phyloP scores from a whole-genome alignment of 257 asterid species.

The Pogostemon cablin region DNA sequence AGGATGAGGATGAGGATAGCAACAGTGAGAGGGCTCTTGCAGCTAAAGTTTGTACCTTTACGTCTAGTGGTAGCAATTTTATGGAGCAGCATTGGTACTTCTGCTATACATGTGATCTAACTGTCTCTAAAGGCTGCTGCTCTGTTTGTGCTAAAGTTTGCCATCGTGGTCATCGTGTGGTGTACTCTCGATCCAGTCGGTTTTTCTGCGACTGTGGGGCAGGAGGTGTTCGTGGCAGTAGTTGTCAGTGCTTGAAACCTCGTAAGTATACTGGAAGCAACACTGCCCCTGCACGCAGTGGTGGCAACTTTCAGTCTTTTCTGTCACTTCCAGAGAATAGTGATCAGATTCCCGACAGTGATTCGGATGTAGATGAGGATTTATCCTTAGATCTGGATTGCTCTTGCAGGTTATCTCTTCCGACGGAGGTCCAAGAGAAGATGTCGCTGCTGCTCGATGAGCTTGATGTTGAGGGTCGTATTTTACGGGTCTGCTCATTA shows the following conservation, averaged over 20 bases:
- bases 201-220: slow-evolving; percentile 99
- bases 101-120: slow-evolving; percentile 97
- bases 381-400: slow-evolving; percentile 63
- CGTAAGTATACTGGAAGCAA: slow-evolving; percentile 77
- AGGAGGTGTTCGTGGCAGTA: slow-evolving; percentile 97
- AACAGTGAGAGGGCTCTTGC: slow-evolving; percentile 92
- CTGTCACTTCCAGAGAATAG: slow-evolving; percentile 76
- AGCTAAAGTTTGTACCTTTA: slow-evolving; percentile 94
- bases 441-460: slow-evolving; percentile 71
- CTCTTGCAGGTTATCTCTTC: slow-evolving; percentile 62
- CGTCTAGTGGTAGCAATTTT: slow-evolving; percentile 99
- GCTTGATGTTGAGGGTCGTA: slow-evolving; percentile 74
- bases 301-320: slow-evolving; percentile 74
- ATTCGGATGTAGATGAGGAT: slow-evolving; percentile 90
- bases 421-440: slow-evolving; percentile 77
- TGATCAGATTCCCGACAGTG: slow-evolving; percentile 94
- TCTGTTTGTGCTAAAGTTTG: slow-evolving; percentile 99
- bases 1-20: slow-evolving; percentile 93
- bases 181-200: slow-evolving; percentile 97
- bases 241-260: slow-evolving; percentile 97
- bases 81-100: slow-evolving; percentile 99
- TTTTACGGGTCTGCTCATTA: slow-evolving; percentile 71
- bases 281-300: slow-evolving; percentile 54
- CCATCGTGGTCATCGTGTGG: slow-evolving; percentile 99
- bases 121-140: slow-evolving; percentile 98